Evolutionary conservation across 2,329 filamentous ascomycete genomes (phyloP).

Genomic region (Alternaria panax): DNA sequence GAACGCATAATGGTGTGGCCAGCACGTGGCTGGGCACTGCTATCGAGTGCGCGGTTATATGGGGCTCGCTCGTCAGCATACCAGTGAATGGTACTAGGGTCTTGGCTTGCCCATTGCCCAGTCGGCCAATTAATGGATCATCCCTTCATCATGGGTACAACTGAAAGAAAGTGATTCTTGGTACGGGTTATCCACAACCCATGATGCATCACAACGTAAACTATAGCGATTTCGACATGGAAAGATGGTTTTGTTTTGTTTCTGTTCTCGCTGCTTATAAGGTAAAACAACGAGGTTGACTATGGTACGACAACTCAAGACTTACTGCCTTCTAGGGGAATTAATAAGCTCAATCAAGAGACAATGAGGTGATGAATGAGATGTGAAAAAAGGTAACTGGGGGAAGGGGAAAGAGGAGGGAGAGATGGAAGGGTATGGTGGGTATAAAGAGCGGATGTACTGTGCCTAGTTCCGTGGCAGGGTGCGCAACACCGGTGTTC

Average conservation of each 20-base stretch:
- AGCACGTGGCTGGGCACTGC: neutral
- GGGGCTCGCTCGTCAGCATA: neutral
- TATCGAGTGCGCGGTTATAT: neutral
- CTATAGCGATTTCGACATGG: neutral
- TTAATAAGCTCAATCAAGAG: slow-evolving; percentile 4
- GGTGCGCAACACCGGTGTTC: slow-evolving; percentile 15
- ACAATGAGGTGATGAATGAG: slow-evolving; percentile 1
- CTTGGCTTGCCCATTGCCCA: neutral
- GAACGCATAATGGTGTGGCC: neutral
- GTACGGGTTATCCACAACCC: neutral
- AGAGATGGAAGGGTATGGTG: neutral
- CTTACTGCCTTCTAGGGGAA: neutral
- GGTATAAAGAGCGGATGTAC: slow-evolving; percentile 18
- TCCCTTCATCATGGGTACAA: neutral
- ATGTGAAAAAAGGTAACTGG: slow-evolving; percentile 2
- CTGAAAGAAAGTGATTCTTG: neutral
- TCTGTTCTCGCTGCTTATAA: neutral
- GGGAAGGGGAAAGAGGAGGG: neutral
- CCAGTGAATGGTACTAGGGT: neutral
- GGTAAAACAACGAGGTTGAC: neutral
- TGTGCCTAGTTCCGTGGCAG: slow-evolving; percentile 11
- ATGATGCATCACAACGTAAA: neutral
- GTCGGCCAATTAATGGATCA: neutral
- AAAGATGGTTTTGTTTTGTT: slow-evolving; percentile 3
- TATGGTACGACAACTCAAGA: neutral